Conservation (phyloP, 2,329 filamentous ascomycete genomes). For the Ophiostoma australiae region DNA sequence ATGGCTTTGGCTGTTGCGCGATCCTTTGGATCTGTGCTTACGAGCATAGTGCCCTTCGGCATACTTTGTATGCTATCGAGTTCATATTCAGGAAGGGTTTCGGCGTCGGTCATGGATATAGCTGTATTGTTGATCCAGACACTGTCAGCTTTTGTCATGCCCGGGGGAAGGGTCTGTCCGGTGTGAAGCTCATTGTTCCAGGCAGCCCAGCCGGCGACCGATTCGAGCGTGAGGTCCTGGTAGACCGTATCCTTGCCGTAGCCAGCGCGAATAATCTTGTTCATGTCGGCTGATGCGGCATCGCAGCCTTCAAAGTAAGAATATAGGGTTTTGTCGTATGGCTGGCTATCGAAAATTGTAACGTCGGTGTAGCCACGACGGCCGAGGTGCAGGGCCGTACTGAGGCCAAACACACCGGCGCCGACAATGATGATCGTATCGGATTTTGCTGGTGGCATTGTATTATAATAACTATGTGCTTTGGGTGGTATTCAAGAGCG, state of each 20-base stretch:
- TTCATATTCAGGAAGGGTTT: background rate
- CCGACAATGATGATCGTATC: constrained; percentile 25
- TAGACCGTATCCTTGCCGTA: constrained; percentile 44
- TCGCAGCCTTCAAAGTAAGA: constrained; percentile 41
- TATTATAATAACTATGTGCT: too few relatives aligned
- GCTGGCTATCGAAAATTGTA: constrained; percentile 37
- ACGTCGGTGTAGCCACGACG: constrained; percentile 44
- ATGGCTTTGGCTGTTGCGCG: constrained; percentile 27
- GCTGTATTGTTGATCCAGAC: constrained; percentile 36
- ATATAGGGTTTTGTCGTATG: constrained; percentile 39
- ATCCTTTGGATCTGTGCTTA: constrained; percentile 26
- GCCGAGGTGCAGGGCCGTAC: constrained; percentile 42
- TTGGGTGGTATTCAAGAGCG: too few relatives aligned
- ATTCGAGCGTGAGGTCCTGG: constrained; percentile 42
- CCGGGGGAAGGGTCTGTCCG: constrained; percentile 26
- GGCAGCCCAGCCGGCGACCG: constrained; percentile 39
- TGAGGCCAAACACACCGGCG: constrained; percentile 29
- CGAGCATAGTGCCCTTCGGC: constrained; percentile 36
- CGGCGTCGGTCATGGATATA: constrained; percentile 9
- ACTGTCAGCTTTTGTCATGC: constrained; percentile 31
- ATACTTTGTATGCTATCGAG: constrained; percentile 36
- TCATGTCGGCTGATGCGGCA: constrained; percentile 43
- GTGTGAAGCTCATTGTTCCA: constrained; percentile 43
- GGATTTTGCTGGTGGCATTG: background rate
- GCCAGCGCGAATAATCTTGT: constrained; percentile 42